Evolutionary conservation across 2,329 filamentous ascomycete species (phyloP).

Genomic region (Fusarium dimerum): DNA sequence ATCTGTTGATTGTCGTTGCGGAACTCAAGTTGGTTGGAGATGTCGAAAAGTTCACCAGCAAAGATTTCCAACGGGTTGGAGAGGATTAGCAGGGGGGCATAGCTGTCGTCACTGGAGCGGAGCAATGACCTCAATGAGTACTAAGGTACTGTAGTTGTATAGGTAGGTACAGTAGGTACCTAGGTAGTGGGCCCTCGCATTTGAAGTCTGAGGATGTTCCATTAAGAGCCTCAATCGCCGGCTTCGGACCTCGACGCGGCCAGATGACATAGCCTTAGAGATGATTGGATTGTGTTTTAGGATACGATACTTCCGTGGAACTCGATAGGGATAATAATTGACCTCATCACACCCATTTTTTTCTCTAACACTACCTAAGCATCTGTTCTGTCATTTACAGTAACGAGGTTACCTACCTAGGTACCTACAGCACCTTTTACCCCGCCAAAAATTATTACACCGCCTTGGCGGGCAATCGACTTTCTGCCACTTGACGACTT

Average conservation of each 20-base stretch:
- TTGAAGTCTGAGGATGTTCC: too few relatives aligned
- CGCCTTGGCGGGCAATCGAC: slow-evolving; percentile 8
- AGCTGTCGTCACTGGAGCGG: slow-evolving; percentile 22
- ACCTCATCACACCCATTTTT: background rate
- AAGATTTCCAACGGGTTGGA: background rate
- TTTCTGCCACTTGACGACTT: slow-evolving; percentile 14
- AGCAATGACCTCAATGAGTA: background rate
- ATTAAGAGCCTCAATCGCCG: slow-evolving; percentile 6
- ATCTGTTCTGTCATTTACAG: too few relatives aligned
- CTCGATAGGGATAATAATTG: background rate
- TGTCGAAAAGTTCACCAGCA: background rate
- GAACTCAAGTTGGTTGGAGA: background rate
- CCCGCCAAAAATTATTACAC: slow-evolving; percentile 1
- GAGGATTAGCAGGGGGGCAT: background rate
- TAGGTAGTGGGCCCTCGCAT: slow-evolving; percentile 18
- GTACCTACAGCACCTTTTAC: background rate
- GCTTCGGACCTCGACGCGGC: slow-evolving; percentile 26
- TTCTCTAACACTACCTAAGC: too few relatives aligned
- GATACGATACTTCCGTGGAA: too few relatives aligned
- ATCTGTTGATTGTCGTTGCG: slow-evolving; percentile 2
- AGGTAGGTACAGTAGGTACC: too few relatives aligned
- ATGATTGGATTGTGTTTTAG: background rate
- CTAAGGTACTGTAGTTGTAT: too few relatives aligned
- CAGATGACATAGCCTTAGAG: slow-evolving; percentile 21
- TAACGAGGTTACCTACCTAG: too few relatives aligned